Percentiles rank a stretch among this genome's conserved stretches.
Conservation (phyloP, 306 rosid species). For the Prunus dulcis region DNA sequence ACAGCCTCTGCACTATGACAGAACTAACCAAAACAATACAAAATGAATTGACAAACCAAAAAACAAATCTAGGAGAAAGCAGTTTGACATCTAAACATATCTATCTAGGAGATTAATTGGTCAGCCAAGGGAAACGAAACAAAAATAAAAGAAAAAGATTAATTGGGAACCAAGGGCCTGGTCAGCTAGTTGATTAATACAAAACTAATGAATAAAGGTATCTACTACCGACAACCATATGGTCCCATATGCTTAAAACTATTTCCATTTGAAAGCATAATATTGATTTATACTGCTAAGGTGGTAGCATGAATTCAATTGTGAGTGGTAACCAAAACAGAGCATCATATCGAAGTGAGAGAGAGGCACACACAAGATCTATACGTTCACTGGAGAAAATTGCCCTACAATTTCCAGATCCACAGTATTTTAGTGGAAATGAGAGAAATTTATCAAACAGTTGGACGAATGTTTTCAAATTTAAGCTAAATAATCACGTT, state of each 20-base stretch:
- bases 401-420: slow-evolving; percentile 31
- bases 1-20: background rate
- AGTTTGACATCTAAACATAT: background rate
- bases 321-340: background rate
- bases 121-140: background rate
- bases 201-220: background rate
- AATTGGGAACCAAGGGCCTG: background rate
- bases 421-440: background rate
- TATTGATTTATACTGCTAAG: background rate
- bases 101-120: background rate
- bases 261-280: background rate
- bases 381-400: background rate
- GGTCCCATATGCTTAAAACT: background rate
- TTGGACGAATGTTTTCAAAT: background rate
- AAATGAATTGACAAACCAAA: background rate
- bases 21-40: background rate
- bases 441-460: slow-evolving; percentile 7
- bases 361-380: background rate
- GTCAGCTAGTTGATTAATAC: background rate
- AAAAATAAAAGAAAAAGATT: background rate
- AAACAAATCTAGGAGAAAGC: background rate
- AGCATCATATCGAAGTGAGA: background rate
- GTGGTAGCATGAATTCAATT: background rate
- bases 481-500: background rate
- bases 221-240: background rate